Evolutionary conservation across 768 basidiomycete species (phyloP).

Genomic region (Macrocybe gigantea): DNA sequence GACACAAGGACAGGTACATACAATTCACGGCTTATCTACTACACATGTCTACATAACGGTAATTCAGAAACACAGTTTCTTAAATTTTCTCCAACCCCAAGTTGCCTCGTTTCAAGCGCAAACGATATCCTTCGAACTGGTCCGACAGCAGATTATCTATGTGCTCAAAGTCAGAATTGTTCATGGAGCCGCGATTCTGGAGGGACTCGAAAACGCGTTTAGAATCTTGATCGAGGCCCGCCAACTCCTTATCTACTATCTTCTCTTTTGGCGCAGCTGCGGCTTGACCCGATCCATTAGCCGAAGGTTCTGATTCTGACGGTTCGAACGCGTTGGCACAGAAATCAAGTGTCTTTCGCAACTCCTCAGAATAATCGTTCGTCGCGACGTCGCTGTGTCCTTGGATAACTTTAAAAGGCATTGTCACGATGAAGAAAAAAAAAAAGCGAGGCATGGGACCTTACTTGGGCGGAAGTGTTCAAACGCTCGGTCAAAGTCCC

Average conservation of each 20-base stretch:
- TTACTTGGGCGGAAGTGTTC: constrained; percentile 36
- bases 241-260: not conserved
- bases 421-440: not conserved
- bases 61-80: not conserved
- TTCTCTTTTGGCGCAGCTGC: not conserved
- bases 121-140: not conserved
- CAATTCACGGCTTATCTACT: no score
- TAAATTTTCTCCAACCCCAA: constrained; percentile 1
- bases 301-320: not conserved
- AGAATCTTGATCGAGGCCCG: constrained; percentile 2
- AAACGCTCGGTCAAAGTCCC: constrained; percentile 47
- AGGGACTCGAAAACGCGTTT: not conserved
- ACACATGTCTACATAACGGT: no score
- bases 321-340: constrained; percentile 1
- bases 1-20: constrained; percentile 2
- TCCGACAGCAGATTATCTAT: constrained; percentile 3
- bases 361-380: constrained; percentile 1
- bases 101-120: not conserved
- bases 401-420: constrained; percentile 3
- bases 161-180: constrained; percentile 2
- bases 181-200: not conserved
- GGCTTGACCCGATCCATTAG: not conserved
- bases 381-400: constrained; percentile 4
- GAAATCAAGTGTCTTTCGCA: constrained; percentile 7
- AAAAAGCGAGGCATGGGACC: not conserved